phyloP scores from a whole-genome alignment of 1,284 basidiomycete species.

The Boletus calvinii region DNA sequence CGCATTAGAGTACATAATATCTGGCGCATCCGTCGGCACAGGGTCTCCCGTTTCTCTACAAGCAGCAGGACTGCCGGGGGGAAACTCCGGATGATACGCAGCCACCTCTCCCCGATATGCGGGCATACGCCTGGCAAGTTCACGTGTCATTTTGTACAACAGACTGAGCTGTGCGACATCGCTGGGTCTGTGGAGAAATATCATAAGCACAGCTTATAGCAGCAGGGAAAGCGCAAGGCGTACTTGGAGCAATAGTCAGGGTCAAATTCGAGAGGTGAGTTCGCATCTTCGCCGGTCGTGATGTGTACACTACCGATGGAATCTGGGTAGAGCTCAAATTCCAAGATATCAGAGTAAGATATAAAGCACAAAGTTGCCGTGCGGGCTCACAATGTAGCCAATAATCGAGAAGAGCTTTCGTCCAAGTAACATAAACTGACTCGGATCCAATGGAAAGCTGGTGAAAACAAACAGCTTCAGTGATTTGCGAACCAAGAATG shows the following conservation, averaged over 20 bases:
- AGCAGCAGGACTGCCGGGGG: slow-evolving; percentile 44
- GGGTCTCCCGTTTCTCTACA: slow-evolving; percentile 35
- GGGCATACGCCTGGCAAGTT: slow-evolving; percentile 48
- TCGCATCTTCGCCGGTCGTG: slow-evolving; percentile 23
- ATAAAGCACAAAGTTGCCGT: fast-evolving
- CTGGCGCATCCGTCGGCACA: slow-evolving; percentile 41
- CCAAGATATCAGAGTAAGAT: not conserved
- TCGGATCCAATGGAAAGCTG: slow-evolving; percentile 9
- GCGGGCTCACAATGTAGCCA: slow-evolving; percentile 20
- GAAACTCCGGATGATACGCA: slow-evolving; percentile 49
- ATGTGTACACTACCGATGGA: slow-evolving; percentile 32
- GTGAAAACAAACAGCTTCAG: not conserved
- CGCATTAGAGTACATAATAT: slow-evolving; percentile 52
- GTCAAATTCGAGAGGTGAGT: slow-evolving; percentile 25
- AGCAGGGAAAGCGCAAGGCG: not conserved
- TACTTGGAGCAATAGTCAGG: slow-evolving; percentile 15
- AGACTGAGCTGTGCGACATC: slow-evolving; percentile 17
- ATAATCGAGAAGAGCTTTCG: slow-evolving; percentile 9
- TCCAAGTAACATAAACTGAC: not conserved
- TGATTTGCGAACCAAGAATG: not conserved
- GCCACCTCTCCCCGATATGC: slow-evolving; percentile 53
- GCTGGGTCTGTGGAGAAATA: slow-evolving; percentile 1
- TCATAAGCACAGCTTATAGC: not conserved
- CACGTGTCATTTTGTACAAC: slow-evolving; percentile 21
- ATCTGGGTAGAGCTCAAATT: slow-evolving; percentile 29